Percentiles rank a stretch among this genome's conserved stretches.
Conservation (phyloP, 805 yeast species). For the Dipodascus geniculatus region DNA sequence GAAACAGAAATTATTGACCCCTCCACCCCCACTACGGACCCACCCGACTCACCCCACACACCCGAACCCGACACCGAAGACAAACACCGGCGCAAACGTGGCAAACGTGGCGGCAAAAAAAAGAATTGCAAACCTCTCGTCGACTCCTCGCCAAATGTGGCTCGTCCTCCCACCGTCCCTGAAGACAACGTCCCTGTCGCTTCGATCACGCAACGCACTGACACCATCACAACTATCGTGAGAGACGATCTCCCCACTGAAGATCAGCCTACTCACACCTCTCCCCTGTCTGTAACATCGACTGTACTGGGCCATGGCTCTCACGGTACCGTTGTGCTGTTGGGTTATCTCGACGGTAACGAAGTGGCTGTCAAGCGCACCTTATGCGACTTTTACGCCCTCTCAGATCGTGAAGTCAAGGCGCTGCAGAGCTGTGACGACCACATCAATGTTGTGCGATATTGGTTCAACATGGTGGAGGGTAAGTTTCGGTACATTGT, state of each 20-base stretch:
- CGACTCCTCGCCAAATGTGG: no score
- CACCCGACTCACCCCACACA: no score
- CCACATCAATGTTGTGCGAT: slow-evolving; percentile 88
- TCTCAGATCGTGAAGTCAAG: slow-evolving; percentile 84
- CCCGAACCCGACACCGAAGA: neutral
- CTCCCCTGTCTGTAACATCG: slow-evolving; percentile 40
- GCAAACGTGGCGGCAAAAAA: neutral
- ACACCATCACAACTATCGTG: no score
- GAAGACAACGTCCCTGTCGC: no score
- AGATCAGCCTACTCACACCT: slow-evolving; percentile 2
- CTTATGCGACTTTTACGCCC: slow-evolving; percentile 84
- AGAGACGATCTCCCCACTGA: neutral
- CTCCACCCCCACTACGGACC: no score
- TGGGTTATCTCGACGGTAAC: slow-evolving; percentile 80
- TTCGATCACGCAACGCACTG: no score
- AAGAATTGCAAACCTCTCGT: neutral
- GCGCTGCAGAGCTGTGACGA: slow-evolving; percentile 88
- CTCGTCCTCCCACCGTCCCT: no score
- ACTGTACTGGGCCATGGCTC: slow-evolving; percentile 88
- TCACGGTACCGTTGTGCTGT: slow-evolving; percentile 89
- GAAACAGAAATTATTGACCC: no score
- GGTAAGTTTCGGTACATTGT: slow-evolving; percentile 89
- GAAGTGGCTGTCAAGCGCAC: slow-evolving; percentile 94
- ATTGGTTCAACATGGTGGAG: slow-evolving; percentile 81
- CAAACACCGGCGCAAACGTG: slow-evolving; percentile 1